Conservation (phyloP, 2,329 filamentous ascomycete genomes). For the Tolypocladium ophioglossoides region DNA sequence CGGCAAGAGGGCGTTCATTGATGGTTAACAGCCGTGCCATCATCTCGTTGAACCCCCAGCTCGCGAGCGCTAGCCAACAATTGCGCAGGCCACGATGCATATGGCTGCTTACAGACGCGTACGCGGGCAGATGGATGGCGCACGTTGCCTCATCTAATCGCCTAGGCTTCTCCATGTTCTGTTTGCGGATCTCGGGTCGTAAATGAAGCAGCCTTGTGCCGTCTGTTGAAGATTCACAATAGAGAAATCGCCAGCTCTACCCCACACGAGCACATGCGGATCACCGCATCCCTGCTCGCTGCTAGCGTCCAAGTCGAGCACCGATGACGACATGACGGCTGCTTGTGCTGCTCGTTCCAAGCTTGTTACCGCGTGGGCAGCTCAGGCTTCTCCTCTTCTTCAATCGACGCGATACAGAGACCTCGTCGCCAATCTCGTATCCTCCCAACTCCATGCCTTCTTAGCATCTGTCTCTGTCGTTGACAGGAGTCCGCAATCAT, state of each 20-base stretch:
- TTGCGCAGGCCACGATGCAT: too few relatives aligned
- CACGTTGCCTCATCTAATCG: too few relatives aligned
- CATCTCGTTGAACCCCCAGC: background rate
- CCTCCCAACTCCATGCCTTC: background rate
- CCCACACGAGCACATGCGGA: background rate
- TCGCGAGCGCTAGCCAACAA: too few relatives aligned
- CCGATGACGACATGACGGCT: background rate
- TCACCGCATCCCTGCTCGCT: background rate
- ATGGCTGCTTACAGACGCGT: too few relatives aligned
- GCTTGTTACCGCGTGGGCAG: too few relatives aligned
- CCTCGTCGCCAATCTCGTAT: background rate
- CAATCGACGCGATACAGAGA: background rate
- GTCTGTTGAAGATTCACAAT: too few relatives aligned
- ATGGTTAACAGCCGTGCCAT: background rate
- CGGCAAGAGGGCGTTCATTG: background rate
- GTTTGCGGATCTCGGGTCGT: too few relatives aligned
- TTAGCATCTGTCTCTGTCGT: background rate
- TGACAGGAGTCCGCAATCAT: background rate
- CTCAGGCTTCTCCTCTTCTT: background rate
- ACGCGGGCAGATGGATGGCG: too few relatives aligned
- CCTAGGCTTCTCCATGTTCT: too few relatives aligned
- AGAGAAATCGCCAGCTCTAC: background rate
- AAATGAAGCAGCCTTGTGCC: too few relatives aligned
- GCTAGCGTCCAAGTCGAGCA: background rate
- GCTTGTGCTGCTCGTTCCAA: background rate